Conservation (phyloP, 208 protist genomes). For the Crithidia thermophila region DNA sequence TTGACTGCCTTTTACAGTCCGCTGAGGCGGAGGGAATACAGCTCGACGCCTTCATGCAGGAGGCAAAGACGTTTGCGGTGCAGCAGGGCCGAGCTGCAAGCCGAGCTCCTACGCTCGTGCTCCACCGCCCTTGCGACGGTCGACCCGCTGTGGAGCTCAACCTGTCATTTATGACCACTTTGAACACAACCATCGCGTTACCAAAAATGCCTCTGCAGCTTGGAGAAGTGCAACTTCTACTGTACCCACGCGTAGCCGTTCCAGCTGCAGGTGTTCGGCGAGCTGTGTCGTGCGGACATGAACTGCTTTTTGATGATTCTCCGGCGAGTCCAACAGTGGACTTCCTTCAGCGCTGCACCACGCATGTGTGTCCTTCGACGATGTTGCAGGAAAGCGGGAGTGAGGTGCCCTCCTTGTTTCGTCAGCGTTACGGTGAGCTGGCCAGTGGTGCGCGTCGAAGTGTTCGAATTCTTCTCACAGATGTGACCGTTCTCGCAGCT, state of each 20-base stretch:
- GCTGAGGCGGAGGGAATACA: background rate
- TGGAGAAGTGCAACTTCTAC: constrained; percentile 46
- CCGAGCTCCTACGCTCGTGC: constrained; percentile 32
- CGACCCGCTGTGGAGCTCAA: constrained; percentile 25
- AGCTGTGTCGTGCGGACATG: constrained; percentile 16
- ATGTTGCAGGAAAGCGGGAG: constrained; percentile 10
- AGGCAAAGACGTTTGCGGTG: constrained; percentile 3
- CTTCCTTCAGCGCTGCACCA: constrained; percentile 21
- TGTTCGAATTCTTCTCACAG: constrained; percentile 8
- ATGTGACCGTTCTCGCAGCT: constrained; percentile 8
- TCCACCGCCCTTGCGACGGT: constrained; percentile 48
- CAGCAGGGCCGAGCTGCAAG: constrained; percentile 13
- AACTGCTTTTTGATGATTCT: constrained; percentile 46
- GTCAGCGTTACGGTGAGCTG: constrained; percentile 5
- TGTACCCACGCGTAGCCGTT: constrained; percentile 4
- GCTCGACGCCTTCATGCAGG: constrained; percentile 34
- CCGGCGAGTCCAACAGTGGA: constrained; percentile 33
- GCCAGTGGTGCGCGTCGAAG: constrained; percentile 16
- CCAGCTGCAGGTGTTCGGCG: background rate
- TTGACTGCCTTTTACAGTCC: constrained; percentile 25
- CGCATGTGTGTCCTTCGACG: background rate
- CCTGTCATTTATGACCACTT: background rate
- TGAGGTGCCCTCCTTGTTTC: constrained; percentile 10
- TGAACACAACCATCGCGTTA: constrained; percentile 23
- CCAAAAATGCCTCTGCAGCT: constrained; percentile 50